Conservation (phyloP, 495 filamentous ascomycete species). For the Cercophora newfieldiana region DNA sequence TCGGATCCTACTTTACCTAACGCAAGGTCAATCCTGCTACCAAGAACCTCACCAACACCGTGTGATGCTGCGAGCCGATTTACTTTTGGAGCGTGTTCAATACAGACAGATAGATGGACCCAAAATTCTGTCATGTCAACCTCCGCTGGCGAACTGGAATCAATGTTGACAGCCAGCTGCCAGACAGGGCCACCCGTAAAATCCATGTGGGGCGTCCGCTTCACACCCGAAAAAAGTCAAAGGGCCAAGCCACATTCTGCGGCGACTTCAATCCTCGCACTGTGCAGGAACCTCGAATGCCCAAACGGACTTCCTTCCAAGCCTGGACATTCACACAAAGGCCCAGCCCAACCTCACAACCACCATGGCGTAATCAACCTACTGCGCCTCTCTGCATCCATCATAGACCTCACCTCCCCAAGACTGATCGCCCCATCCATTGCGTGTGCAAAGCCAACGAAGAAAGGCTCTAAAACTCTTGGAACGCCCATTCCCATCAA, state of each 20-base stretch:
- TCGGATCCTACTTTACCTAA: conserved; percentile 12
- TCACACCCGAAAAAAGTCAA: not conserved
- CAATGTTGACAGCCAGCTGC: not conserved
- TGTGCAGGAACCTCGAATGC: not conserved
- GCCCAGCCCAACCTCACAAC: not conserved
- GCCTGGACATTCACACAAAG: not conserved
- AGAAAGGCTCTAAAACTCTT: not conserved
- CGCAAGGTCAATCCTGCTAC: not conserved
- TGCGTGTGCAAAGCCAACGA: not conserved
- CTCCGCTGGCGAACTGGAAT: not conserved
- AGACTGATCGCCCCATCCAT: not conserved
- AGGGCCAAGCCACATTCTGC: not conserved
- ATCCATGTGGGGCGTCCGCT: not conserved
- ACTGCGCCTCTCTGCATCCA: not conserved
- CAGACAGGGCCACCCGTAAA: not conserved
- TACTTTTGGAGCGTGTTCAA: no score
- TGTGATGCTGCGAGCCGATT: not conserved
- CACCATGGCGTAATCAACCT: not conserved
- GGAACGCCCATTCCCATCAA: not conserved
- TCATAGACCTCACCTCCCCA: not conserved
- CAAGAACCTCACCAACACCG: not conserved
- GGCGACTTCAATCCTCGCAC: not conserved
- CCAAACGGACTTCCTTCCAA: not conserved
- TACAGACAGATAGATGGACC: no score
- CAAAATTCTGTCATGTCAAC: not conserved